phyloP scores from a whole-genome alignment of 2,329 filamentous ascomycete genomes.

The Colletotrichum endophyticum region DNA sequence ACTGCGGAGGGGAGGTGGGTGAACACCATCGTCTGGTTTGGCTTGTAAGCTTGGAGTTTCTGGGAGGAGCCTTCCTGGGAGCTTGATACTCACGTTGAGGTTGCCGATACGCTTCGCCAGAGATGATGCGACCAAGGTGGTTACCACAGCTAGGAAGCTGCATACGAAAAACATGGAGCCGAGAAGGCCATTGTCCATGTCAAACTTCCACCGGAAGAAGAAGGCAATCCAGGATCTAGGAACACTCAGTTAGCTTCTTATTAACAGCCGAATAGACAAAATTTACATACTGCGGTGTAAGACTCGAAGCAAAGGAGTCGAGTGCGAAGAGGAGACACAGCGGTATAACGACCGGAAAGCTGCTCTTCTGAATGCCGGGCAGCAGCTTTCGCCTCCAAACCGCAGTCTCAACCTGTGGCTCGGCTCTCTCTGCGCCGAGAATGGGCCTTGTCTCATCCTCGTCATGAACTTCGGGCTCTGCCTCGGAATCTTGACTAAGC shows the following conservation, averaged over 20 bases:
- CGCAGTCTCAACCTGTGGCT: not conserved
- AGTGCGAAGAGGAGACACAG: not conserved
- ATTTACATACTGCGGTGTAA: not conserved
- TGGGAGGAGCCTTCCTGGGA: not conserved
- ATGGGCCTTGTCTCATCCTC: not conserved
- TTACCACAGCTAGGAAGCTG: not conserved
- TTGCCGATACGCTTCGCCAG: not conserved
- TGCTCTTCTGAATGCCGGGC: not conserved
- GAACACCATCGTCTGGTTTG: not conserved
- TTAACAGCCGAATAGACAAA: not conserved
- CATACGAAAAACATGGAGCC: not conserved
- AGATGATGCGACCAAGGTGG: not conserved
- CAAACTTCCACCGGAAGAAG: not conserved
- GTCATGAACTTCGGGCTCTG: not conserved
- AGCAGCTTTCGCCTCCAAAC: not conserved
- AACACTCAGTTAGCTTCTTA: not conserved
- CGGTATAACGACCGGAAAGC: not conserved
- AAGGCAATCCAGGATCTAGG: not conserved
- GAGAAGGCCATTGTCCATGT: not conserved
- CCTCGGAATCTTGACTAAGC: not conserved
- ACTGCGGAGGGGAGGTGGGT: not conserved
- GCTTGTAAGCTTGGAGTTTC: fast-evolving
- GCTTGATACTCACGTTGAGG: not conserved
- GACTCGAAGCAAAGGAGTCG: not conserved
- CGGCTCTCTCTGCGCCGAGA: not conserved